Percentiles rank a stretch among this genome's conserved stretches.
Conservation (phyloP, 139 green algal genomes). For the Trebouxia sp. region DNA sequence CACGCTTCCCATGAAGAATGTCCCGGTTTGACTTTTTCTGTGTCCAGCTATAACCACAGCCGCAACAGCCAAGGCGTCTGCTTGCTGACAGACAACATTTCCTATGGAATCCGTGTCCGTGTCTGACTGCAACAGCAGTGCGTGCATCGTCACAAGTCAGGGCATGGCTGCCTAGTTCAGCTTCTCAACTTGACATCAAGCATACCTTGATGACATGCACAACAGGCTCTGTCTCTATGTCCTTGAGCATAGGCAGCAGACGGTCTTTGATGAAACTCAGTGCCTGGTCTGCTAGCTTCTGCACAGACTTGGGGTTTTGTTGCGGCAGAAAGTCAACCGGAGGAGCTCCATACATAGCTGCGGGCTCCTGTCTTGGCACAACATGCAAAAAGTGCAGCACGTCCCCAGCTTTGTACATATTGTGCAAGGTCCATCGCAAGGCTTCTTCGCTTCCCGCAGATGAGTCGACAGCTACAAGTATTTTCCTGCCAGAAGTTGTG, state of each 20-base stretch:
- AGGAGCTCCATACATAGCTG: slow-evolving; percentile 47
- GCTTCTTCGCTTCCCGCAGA: slow-evolving; percentile 43
- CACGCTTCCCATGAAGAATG: slow-evolving; percentile 64
- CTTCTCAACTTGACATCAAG: background rate
- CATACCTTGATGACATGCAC: slow-evolving; percentile 68
- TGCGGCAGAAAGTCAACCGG: slow-evolving; percentile 64
- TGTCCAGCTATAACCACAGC: slow-evolving; percentile 62
- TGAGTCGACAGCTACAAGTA: slow-evolving; percentile 60
- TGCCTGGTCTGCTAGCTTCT: slow-evolving; percentile 51
- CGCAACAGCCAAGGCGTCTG: slow-evolving; percentile 58
- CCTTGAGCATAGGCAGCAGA: slow-evolving; percentile 41
- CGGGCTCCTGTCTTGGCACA: slow-evolving; percentile 51
- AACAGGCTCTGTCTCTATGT: slow-evolving; percentile 42
- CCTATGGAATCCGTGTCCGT: slow-evolving; percentile 66
- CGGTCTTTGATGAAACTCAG: slow-evolving; percentile 62
- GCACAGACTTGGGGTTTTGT: slow-evolving; percentile 49
- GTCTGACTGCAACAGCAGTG: slow-evolving; percentile 43
- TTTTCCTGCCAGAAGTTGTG: background rate
- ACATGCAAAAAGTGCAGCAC: slow-evolving; percentile 60
- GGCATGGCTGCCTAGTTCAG: too few relatives aligned
- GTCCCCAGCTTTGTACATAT: slow-evolving; percentile 49
- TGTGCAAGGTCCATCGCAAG: slow-evolving; percentile 46
- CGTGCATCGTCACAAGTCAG: background rate
- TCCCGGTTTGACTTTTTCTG: slow-evolving; percentile 44
- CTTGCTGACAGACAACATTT: slow-evolving; percentile 67